Percentiles rank a stretch among this genome's conserved stretches.
These are phyloP conservation scores for Phytophthora sansomeana DNA, from an alignment of 352 stramenopile species.

Conservation along the genomic window DNA sequence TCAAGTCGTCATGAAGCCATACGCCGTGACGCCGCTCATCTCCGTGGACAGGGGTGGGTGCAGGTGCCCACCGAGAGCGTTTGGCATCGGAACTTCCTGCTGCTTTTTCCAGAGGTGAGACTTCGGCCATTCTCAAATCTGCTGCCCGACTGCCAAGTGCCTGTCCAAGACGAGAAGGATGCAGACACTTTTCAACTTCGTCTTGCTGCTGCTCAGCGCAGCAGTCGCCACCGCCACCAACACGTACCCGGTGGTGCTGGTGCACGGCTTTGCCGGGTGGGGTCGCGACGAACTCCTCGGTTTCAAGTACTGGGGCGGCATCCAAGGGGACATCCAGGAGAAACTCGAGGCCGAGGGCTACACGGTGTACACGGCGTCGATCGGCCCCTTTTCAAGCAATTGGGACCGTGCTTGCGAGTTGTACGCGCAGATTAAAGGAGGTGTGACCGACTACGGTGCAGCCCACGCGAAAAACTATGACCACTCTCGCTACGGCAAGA, in stretches of 20 bases:
- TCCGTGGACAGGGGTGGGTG: constrained; percentile 9
- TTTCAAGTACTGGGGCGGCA: constrained; percentile 60
- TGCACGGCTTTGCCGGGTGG: constrained; percentile 63
- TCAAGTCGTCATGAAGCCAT: constrained; percentile 21
- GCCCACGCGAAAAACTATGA: constrained; percentile 46
- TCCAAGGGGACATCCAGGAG: constrained; percentile 54
- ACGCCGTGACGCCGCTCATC: constrained; percentile 17
- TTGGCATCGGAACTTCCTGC: too few relatives aligned
- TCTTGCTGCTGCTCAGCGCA: constrained; percentile 26
- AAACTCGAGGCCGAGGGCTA: constrained; percentile 52
- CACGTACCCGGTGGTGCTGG: constrained; percentile 58
- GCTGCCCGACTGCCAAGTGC: neutral
- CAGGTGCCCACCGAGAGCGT: constrained; percentile 6
- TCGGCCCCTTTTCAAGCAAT: constrained; percentile 67
- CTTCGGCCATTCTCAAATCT: constrained; percentile 22
- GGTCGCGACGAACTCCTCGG: constrained; percentile 49
- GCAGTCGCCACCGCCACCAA: constrained; percentile 31
- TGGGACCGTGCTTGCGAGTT: constrained; percentile 72
- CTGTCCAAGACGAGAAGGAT: constrained; percentile 4
- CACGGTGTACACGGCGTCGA: constrained; percentile 55
- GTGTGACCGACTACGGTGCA: constrained; percentile 51
- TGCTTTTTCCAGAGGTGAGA: neutral
- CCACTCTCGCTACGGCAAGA: constrained; percentile 50
- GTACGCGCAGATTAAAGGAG: constrained; percentile 71
- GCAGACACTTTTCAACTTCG: constrained; percentile 23